Percentiles rank a stretch among this genome's conserved stretches.
These are phyloP conservation scores for Exophiala mesophila DNA, from an alignment of 2,329 filamentous ascomycete genomes.

Conservation along the genomic window DNA sequence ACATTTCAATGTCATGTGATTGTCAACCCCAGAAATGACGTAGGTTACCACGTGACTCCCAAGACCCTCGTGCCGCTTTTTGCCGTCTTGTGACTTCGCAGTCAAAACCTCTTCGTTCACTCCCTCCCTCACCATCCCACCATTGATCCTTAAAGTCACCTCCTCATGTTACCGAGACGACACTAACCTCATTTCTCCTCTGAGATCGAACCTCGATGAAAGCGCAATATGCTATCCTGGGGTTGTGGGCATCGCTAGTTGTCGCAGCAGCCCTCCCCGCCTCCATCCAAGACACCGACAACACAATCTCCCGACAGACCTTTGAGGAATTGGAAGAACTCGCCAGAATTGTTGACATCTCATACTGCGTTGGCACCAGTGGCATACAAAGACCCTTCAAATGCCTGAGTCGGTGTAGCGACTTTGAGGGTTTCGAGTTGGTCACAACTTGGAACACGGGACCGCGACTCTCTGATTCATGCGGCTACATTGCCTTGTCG, in stretches of 20 bases:
- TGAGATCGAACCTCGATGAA: slow-evolving; percentile 7
- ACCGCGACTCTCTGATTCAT: slow-evolving; percentile 78
- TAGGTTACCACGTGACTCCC: background rate
- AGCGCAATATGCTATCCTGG: background rate
- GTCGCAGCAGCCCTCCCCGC: slow-evolving; percentile 14
- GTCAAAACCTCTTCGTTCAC: background rate
- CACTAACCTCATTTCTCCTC: background rate
- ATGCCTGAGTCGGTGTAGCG: slow-evolving; percentile 77
- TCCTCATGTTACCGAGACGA: too few relatives aligned
- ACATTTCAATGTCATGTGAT: too few relatives aligned
- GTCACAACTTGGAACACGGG: slow-evolving; percentile 88
- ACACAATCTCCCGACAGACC: slow-evolving; percentile 53
- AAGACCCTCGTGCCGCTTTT: background rate
- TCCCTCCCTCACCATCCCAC: background rate
- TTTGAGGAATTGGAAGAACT: slow-evolving; percentile 82
- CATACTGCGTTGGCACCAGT: slow-evolving; percentile 84
- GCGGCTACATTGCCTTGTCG: slow-evolving; percentile 89
- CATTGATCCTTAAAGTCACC: background rate
- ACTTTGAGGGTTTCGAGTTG: slow-evolving; percentile 76
- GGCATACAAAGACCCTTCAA: slow-evolving; percentile 78
- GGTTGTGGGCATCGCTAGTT: slow-evolving; percentile 9
- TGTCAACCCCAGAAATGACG: too few relatives aligned
- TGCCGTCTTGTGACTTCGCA: background rate
- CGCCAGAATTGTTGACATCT: slow-evolving; percentile 86
- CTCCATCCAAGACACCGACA: slow-evolving; percentile 4